Base-by-base conservation (phyloP, 345 rosid genomes). In the Passiflora organensis region DNA sequence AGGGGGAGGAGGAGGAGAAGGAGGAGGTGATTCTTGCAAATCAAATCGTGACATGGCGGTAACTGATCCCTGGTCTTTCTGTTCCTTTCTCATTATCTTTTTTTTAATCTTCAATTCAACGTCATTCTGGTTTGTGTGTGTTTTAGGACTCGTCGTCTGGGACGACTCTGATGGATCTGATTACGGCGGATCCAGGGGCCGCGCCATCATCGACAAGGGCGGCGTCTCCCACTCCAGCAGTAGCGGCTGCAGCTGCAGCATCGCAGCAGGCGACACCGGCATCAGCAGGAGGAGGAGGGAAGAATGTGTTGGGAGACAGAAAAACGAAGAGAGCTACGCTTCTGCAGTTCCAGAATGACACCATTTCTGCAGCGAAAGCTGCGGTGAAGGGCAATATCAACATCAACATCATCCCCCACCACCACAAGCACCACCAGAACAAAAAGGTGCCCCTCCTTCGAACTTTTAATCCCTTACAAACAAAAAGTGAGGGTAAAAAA, bases 111-210 rank as follows among this genome's bases (percentile, higher is more conserved):
- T 8, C 3, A 28, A 28, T 28, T 28, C 3, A 28, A 28, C 34
- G 34, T 28, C 3, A 28, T 28, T 8, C 8, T 41, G n/a, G 14
- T 43, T 28, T 39, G 24, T 41, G 21, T 37, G 51, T 20, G 44
- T 48, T 56, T 32, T 64, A 89, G 96, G 97, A 93, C 37, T 81
- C 95, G 6, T 77, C 95, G 8, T 77, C 95, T 51, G 97, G 97
- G 59, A 85, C 69, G 19, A 89, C 99, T 55, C 80, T 93, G 60
- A 93, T 93, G 99, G 99, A 93, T 89, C 89, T 89, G 77, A 93
- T 93, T 47, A 78, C 97, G 63, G 89, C 97, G 19, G 99, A 93
- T 65, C 95, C 99, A 6, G 65, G 67, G 34, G 14, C 66, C 16
- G 32, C 63, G 23, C 11, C 56, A 22, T 32, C 80, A 4, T 70